phyloP scores from a whole-genome alignment of 345 rosid genomes.

The Eucalyptus paniculata region DNA sequence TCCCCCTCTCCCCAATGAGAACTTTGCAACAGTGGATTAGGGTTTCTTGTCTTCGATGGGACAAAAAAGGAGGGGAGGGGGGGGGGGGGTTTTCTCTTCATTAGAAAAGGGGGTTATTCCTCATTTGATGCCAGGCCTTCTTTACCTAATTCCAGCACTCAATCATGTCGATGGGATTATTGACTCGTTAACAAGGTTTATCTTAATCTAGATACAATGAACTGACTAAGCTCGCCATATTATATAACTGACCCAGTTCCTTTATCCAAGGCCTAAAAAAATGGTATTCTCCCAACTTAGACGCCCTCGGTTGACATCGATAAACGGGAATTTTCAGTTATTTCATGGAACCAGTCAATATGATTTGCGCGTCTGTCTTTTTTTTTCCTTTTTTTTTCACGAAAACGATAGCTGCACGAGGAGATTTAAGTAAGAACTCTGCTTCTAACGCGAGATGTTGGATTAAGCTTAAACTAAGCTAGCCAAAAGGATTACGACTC shows the following conservation, averaged over 20 bases:
- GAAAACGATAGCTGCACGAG: background rate
- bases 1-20: background rate
- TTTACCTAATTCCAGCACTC: background rate
- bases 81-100: background rate
- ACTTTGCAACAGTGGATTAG: background rate
- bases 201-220: background rate
- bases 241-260: background rate
- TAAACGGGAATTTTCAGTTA: background rate
- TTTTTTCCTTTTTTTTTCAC: fast-evolving
- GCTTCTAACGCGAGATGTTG: background rate
- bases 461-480: background rate
- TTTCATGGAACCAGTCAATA: background rate
- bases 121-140: background rate
- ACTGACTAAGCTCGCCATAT: background rate
- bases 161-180: background rate
- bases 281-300: background rate
- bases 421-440: background rate
- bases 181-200: background rate
- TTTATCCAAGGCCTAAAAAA: background rate
- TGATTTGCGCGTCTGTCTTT: background rate
- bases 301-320: background rate
- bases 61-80: background rate
- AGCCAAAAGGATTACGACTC: background rate
- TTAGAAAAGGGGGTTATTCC: background rate
- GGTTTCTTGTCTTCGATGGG: background rate